Evolutionary conservation across 208 protist genomes (phyloP).

Genomic region (Leptomonas seymouri): DNA sequence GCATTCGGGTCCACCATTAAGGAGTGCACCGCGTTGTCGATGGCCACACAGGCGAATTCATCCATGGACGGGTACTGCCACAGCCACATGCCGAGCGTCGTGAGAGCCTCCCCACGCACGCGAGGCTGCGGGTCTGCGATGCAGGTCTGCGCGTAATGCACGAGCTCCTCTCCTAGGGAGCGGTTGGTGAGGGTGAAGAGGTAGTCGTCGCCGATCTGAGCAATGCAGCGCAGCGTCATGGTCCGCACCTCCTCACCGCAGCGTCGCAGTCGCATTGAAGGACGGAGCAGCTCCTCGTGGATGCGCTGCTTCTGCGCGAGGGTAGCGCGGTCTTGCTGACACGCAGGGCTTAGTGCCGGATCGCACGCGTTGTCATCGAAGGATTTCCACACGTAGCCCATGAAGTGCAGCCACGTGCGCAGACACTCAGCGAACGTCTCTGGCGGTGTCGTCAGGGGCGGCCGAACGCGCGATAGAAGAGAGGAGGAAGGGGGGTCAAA

Average conservation of each 20-base stretch:
- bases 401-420: constrained; percentile 80
- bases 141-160: constrained; percentile 42
- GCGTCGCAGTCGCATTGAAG: constrained; percentile 36
- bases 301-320: constrained; percentile 51
- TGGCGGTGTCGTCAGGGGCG: neutral
- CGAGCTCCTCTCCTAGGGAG: constrained; percentile 33
- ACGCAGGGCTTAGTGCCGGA: constrained; percentile 45
- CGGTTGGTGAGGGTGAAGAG: constrained; percentile 28
- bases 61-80: constrained; percentile 77
- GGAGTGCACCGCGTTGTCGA: constrained; percentile 49
- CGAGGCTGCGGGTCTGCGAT: constrained; percentile 37
- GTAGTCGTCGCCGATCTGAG: constrained; percentile 75
- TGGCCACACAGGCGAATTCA: constrained; percentile 33
- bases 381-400: constrained; percentile 81
- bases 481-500: neutral
- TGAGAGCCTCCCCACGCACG: constrained; percentile 75
- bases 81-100: constrained; percentile 75
- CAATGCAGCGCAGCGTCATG: constrained; percentile 70
- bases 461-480: constrained; percentile 1
- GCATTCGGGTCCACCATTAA: constrained; percentile 48
- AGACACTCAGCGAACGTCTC: constrained; percentile 70
- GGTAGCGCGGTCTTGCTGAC: constrained; percentile 45
- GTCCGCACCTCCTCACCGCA: constrained; percentile 42
- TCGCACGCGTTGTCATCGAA: constrained; percentile 82
- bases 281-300: constrained; percentile 45